These are phyloP conservation scores for Pinus taeda DNA, from an alignment of 75 land plant species.

Conservation along the genomic window DNA sequence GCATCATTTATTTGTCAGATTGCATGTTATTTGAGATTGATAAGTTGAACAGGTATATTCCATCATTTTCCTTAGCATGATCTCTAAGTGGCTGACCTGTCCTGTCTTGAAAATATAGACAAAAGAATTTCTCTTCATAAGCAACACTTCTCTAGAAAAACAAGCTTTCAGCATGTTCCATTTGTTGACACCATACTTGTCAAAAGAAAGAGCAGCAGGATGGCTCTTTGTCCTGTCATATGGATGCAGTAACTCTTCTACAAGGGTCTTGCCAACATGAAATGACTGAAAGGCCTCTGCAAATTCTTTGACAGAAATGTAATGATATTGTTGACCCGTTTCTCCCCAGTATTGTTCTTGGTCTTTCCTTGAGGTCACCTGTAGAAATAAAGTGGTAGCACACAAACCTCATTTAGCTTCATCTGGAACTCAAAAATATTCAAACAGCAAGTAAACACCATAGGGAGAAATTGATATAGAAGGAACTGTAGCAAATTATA, in stretches of 20 bases:
- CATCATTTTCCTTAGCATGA: too few species aligned
- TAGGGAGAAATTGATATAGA: too few species aligned
- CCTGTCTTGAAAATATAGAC: slow-evolving; percentile 71
- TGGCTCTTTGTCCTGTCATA: slow-evolving; percentile 31
- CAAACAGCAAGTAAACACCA: too few species aligned
- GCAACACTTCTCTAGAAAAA: slow-evolving; percentile 53
- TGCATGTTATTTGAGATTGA: slow-evolving; percentile 4
- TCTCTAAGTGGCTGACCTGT: slow-evolving; percentile 34
- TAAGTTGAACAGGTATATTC: neutral
- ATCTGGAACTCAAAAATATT: too few species aligned
- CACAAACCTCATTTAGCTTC: too few species aligned
- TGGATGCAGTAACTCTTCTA: slow-evolving; percentile 29
- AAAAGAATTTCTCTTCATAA: slow-evolving; percentile 87
- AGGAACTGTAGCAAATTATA: too few species aligned
- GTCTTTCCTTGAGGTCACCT: slow-evolving; percentile 52
- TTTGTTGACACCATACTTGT: slow-evolving; percentile 54
- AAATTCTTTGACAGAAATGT: slow-evolving; percentile 34
- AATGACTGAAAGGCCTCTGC: slow-evolving; percentile 23
- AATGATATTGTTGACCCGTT: slow-evolving; percentile 21
- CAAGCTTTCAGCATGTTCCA: slow-evolving; percentile 70
- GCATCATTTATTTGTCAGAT: slow-evolving; percentile 6
- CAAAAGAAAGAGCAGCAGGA: slow-evolving; percentile 49
- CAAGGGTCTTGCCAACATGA: slow-evolving; percentile 18
- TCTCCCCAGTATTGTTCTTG: slow-evolving; percentile 51
- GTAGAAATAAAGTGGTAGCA: neutral